phyloP scores from a whole-genome alignment of 805 yeast genomes.

The Spathaspora girioi region DNA sequence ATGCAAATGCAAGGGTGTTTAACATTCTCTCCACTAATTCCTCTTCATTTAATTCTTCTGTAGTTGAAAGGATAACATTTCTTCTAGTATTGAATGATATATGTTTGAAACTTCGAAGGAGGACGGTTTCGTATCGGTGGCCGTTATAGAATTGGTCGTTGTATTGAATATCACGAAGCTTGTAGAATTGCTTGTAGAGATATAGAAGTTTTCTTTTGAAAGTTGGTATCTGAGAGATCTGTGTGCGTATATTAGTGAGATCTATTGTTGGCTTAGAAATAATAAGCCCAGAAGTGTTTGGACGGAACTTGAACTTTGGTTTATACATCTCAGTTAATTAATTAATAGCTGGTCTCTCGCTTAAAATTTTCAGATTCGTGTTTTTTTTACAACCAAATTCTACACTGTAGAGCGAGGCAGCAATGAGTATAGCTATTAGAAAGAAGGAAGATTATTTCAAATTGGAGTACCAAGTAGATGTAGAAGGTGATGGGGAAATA shows the following conservation, averaged over 20 bases:
- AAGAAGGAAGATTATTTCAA: slow-evolving; percentile 7
- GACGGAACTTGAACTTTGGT: slow-evolving; percentile 4
- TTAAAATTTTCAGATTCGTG: background rate
- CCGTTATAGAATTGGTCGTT: background rate
- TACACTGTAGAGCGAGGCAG: background rate
- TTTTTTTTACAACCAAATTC: slow-evolving; percentile 10
- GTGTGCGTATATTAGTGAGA: background rate
- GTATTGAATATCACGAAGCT: slow-evolving; percentile 20
- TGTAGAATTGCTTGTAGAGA: slow-evolving; percentile 30
- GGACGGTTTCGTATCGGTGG: slow-evolving; percentile 15
- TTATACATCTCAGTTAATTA: background rate
- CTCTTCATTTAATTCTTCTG: slow-evolving; percentile 3
- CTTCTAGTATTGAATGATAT: slow-evolving; percentile 16
- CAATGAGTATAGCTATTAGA: slow-evolving; percentile 4
- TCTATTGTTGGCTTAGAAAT: slow-evolving; percentile 7
- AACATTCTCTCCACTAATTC: slow-evolving; percentile 18
- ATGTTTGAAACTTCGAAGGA: slow-evolving; percentile 24
- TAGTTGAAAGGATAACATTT: slow-evolving; percentile 9
- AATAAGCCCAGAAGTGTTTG: slow-evolving; percentile 6
- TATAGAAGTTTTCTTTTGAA: slow-evolving; percentile 12
- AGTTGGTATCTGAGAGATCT: slow-evolving; percentile 5
- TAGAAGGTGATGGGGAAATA: background rate
- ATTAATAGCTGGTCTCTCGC: background rate
- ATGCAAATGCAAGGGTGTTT: slow-evolving; percentile 28
- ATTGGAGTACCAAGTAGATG: slow-evolving; percentile 4